A percentile compares a stretch with the other conserved stretches of the same genome.
Conservation (phyloP, 306 rosid species). For the Neltuma alba region DNA sequence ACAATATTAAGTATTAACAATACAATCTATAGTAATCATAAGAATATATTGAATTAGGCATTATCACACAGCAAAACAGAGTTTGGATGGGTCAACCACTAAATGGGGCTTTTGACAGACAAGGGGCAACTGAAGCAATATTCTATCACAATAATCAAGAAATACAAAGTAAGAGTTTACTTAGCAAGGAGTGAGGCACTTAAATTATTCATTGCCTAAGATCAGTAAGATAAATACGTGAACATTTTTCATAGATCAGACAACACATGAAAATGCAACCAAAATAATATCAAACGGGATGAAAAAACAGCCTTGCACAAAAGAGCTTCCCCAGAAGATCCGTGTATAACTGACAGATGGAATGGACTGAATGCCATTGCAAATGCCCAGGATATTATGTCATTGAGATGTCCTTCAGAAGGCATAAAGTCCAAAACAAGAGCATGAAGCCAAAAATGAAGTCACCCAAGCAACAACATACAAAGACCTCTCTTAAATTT, state of each 20-base stretch:
- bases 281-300: neutral
- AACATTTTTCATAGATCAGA: neutral
- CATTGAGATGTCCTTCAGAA: neutral
- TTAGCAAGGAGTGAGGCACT: neutral
- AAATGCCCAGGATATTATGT: neutral
- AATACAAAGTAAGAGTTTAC: neutral
- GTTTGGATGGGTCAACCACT: neutral
- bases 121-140: neutral
- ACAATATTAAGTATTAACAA: conserved; percentile 2
- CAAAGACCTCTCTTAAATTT: neutral
- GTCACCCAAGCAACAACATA: neutral
- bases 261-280: neutral
- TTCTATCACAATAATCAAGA: neutral
- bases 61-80: neutral
- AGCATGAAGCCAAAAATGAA: neutral
- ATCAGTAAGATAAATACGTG: neutral
- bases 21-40: neutral
- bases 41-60: neutral
- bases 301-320: neutral
- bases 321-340: neutral
- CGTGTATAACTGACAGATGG: neutral
- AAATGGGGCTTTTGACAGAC: neutral
- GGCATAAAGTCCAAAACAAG: neutral
- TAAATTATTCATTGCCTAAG: neutral
- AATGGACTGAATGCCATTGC: neutral